Base-by-base conservation (phyloP, 768 basidiomycete genomes). In the Boletus vinaceobasis region DNA sequence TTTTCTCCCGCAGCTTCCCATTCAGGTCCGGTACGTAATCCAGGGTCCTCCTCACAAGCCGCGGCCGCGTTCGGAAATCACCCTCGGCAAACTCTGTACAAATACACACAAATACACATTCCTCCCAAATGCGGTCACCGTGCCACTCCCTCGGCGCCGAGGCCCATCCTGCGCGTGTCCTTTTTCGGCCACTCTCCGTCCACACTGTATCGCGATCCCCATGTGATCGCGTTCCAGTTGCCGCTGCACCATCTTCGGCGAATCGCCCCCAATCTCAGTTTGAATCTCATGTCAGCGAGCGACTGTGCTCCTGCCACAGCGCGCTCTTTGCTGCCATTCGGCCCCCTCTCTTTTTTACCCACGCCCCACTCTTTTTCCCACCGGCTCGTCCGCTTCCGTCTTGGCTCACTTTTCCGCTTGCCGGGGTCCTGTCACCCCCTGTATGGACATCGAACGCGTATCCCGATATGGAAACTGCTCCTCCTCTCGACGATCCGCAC, bases 131-230 rank as follows among this genome's bases (percentile, higher is more conserved):
- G 19, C 48, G 60, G 67, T 19, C 42, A 43, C 50, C 58, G 59
- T 60, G 59, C 72, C 70, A 68, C 57, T 57, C 57, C 74, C 73
- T 76, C 73, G 73, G 74, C 73, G 73, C 73, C 74, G 73, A 74
- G 73, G 74, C n/a, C 10, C 61, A 43, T 56, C 60, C 51, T 65
- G 53, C 43, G 37, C 58, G 37, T 62, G 55, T 60, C 71, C 68
- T 65, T 65, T 65, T 64, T 55, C 48, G 65, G 63, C 60, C 63
- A 61, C 56, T 49, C 64, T 72, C 72, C 65, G 65, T 47, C 60
- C 71, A 66, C 64, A 59, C 58, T 60, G 58, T 62, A 67, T 67
- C 66, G 63, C 60, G 58, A 65, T 61, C 61, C 61, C 64, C 70
- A 71, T 69, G 67, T 69, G 65, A 67, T 65, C 62, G 53, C 47